phyloP scores from a whole-genome alignment of 768 basidiomycete genomes.

The Cystobasidium tubakii region DNA sequence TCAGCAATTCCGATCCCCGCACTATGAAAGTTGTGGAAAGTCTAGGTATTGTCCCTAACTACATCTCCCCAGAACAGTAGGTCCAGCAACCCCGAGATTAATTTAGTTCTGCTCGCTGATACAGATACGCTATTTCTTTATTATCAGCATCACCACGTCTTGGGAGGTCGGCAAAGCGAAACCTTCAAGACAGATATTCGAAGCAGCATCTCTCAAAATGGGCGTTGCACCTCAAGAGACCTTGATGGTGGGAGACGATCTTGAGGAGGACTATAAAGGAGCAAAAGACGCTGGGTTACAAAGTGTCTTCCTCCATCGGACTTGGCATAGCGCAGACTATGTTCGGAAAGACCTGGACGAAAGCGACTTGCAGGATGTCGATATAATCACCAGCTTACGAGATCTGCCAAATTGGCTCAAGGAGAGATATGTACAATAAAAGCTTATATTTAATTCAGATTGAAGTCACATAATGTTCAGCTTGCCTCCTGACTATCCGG shows the following conservation, averaged over 20 bases:
- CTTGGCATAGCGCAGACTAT: slow-evolving; percentile 2
- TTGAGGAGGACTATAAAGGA: slow-evolving; percentile 29
- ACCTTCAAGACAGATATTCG: slow-evolving; percentile 22
- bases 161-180: slow-evolving; percentile 37
- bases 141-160: slow-evolving; percentile 13
- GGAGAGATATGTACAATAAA: too few relatives aligned
- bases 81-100: not conserved
- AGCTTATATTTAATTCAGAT: too few relatives aligned
- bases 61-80: slow-evolving; percentile 12
- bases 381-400: not conserved
- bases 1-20: slow-evolving; percentile 35
- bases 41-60: slow-evolving; percentile 28
- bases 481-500: too few relatives aligned
- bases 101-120: not conserved
- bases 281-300: slow-evolving; percentile 1
- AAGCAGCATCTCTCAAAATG: not conserved
- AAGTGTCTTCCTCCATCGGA: slow-evolving; percentile 4
- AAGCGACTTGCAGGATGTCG: not conserved
- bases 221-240: slow-evolving; percentile 4
- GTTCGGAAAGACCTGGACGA: not conserved
- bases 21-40: slow-evolving; percentile 30
- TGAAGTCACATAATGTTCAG: too few relatives aligned
- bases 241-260: slow-evolving; percentile 37
- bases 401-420: not conserved
- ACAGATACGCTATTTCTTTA: not conserved